These are phyloP conservation scores for Solanum corneliomulleri DNA, from an alignment of 257 asterid genomes.

Conservation along the genomic window DNA sequence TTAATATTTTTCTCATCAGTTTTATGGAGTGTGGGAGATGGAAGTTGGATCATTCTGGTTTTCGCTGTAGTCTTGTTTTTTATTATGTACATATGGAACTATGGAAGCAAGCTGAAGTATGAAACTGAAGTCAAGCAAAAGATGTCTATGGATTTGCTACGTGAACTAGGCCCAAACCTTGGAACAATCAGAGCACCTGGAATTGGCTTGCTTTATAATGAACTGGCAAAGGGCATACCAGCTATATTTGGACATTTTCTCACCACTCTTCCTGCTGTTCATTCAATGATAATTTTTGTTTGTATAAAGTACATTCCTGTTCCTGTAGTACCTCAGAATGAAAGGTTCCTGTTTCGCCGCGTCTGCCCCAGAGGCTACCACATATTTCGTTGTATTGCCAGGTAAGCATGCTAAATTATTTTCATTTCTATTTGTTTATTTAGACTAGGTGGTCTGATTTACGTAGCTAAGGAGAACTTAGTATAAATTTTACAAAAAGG, in stretches of 20 bases:
- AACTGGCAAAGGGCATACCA: conserved; percentile 90
- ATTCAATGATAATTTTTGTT: conserved; percentile 90
- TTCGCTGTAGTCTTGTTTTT: conserved; percentile 61
- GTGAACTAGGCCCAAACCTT: conserved; percentile 72
- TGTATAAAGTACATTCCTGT: conserved; percentile 92
- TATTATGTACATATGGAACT: conserved; percentile 90
- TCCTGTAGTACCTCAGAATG: conserved; percentile 77
- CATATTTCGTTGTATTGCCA: conserved; percentile 93
- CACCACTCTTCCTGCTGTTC: conserved; percentile 89
- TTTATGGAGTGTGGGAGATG: conserved; percentile 86
- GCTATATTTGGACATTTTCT: conserved; percentile 92
- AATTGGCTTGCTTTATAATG: conserved; percentile 80
- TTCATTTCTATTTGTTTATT: background rate
- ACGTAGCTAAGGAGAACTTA: background rate
- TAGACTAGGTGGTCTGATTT: background rate
- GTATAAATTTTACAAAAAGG: background rate
- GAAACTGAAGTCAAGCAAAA: conserved; percentile 84
- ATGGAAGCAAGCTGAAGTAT: conserved; percentile 82
- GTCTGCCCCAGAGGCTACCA: conserved; percentile 84
- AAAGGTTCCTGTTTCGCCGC: conserved; percentile 81
- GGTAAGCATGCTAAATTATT: conserved; percentile 29
- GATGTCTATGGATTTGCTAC: conserved; percentile 79
- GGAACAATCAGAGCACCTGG: conserved; percentile 97
- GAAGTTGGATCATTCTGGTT: conserved; percentile 90
- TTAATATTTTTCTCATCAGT: conserved; percentile 77